phyloP scores from a whole-genome alignment of 176 grass and related monocot genomes.

The Carex cristatella region DNA sequence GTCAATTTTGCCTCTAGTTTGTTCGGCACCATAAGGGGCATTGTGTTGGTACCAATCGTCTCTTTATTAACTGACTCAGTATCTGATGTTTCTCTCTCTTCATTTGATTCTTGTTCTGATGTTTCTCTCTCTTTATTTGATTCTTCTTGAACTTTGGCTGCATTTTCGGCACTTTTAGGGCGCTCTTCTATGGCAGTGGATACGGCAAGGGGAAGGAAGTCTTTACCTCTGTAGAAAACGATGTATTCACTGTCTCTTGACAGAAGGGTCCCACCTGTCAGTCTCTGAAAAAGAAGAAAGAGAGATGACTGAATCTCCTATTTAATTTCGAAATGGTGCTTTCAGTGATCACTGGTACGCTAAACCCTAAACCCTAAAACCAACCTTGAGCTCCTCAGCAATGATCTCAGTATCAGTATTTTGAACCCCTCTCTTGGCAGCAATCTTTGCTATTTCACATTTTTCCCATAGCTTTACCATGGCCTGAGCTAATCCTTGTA shows the following conservation, averaged over 20 bases:
- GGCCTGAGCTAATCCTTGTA: slow-evolving; percentile 83
- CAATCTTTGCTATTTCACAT: slow-evolving; percentile 88
- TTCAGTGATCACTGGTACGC: too few relatives aligned
- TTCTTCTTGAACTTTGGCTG: slow-evolving; percentile 26
- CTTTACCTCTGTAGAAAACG: slow-evolving; percentile 91
- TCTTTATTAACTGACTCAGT: slow-evolving; percentile 4
- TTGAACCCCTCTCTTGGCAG: slow-evolving; percentile 64
- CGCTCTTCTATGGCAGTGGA: slow-evolving; percentile 72
- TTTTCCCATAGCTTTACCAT: slow-evolving; percentile 96
- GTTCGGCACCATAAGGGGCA: not conserved
- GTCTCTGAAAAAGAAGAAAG: slow-evolving; percentile 34
- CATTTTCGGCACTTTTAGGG: slow-evolving; percentile 40
- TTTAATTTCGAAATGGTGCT: too few relatives aligned
- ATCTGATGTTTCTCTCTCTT: slow-evolving; percentile 21
- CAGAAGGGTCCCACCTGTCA: slow-evolving; percentile 90
- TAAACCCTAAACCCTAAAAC: not conserved
- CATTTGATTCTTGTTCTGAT: slow-evolving; percentile 26
- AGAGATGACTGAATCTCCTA: too few relatives aligned
- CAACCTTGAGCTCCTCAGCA: slow-evolving; percentile 73
- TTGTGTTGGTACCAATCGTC: not conserved
- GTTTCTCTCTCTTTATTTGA: too few relatives aligned
- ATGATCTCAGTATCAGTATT: slow-evolving; percentile 51
- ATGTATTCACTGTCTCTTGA: slow-evolving; percentile 74
- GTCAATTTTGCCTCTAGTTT: slow-evolving; percentile 46
- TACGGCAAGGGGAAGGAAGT: slow-evolving; percentile 73